Conservation (phyloP, 805 yeast species). For the Yamadazyma endophytica region DNA sequence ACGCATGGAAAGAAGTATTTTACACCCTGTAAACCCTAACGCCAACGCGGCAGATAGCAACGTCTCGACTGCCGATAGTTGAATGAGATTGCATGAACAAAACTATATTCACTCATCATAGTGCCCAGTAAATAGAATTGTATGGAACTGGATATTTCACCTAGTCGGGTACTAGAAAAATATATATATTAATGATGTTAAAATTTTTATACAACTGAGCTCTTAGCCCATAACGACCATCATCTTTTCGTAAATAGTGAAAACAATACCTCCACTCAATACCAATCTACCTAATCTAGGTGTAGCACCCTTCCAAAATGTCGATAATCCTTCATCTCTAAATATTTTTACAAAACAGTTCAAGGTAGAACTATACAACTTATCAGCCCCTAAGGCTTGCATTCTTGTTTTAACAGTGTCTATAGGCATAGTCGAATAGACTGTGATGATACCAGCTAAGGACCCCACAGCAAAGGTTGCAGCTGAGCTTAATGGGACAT, state of each 20-base stretch:
- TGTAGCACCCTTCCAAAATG: conserved; percentile 98
- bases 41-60: conserved; percentile 1
- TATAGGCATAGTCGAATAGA: conserved; percentile 90
- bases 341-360: conserved; percentile 80
- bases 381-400: conserved; percentile 84
- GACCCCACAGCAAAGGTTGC: conserved; percentile 89
- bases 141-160: too few species aligned
- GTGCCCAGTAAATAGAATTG: too few species aligned
- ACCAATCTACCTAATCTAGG: conserved; percentile 91
- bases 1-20: conserved; percentile 63
- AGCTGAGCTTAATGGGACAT: conserved; percentile 69
- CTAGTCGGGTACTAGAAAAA: not conserved
- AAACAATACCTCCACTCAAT: conserved; percentile 94
- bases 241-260: conserved; percentile 92
- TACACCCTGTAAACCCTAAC: conserved; percentile 16
- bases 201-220: conserved; percentile 3
- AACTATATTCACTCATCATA: too few species aligned
- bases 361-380: conserved; percentile 66
- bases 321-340: conserved; percentile 80
- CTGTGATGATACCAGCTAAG: conserved; percentile 84
- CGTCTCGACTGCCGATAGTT: too few species aligned
- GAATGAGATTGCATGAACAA: too few species aligned
- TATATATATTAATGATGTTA: conserved; percentile 1
- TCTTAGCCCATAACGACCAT: conserved; percentile 48
- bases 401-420: conserved; percentile 95